Evolutionary conservation across 2,329 filamentous ascomycete species (phyloP).

Genomic region (Sphaceloma murrayae): DNA sequence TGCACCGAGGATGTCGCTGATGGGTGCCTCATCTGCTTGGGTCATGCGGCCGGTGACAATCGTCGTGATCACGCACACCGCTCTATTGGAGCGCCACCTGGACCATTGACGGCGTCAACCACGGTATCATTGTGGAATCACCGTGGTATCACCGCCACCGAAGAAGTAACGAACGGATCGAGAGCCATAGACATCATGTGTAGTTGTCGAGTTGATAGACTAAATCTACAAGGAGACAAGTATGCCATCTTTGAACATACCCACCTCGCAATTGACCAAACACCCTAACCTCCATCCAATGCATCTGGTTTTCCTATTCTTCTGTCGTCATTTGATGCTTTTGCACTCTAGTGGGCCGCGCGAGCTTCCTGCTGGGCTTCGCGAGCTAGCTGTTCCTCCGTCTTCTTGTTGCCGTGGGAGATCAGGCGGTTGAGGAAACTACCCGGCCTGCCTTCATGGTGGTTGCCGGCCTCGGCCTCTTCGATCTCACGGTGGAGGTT

Average conservation of each 20-base stretch:
- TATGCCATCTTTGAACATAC: background rate
- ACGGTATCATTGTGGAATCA: too few species aligned
- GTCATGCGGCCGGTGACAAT: background rate
- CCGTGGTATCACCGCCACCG: too few species aligned
- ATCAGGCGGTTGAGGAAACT: constrained; percentile 32
- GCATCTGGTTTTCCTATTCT: background rate
- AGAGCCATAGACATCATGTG: too few species aligned
- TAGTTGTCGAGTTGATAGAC: too few species aligned
- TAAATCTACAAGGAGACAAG: too few species aligned
- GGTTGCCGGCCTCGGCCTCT: constrained; percentile 26
- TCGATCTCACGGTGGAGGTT: constrained; percentile 30
- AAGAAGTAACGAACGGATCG: too few species aligned
- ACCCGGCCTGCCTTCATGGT: constrained; percentile 28
- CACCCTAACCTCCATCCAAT: constrained; percentile 3
- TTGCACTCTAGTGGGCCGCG: background rate
- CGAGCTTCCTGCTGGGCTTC: constrained; percentile 18
- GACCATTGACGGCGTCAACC: background rate
- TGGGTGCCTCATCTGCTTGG: too few species aligned
- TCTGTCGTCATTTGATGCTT: background rate
- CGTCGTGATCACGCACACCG: too few species aligned
- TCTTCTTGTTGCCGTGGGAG: constrained; percentile 33
- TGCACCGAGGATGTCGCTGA: background rate
- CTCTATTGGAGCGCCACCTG: background rate
- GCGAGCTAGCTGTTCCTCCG: constrained; percentile 28
- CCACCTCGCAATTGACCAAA: background rate